Conservation (phyloP, 129 eudicot genomes). For the Oenanthe sinensis region DNA sequence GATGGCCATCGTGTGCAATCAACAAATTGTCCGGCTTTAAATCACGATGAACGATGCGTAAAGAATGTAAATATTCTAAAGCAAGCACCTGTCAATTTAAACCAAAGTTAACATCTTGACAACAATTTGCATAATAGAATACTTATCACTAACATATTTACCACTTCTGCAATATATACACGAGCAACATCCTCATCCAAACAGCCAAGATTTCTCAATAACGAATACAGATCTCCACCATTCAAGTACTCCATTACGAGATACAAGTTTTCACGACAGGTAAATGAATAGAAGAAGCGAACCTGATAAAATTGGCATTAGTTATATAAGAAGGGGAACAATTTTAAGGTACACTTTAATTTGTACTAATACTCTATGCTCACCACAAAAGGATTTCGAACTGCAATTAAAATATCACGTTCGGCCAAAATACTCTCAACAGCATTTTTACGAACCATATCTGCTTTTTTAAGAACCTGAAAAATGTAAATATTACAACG, state of each 20-base stretch:
- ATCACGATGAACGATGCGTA: slow-evolving; percentile 94
- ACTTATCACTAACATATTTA: slow-evolving; percentile 24
- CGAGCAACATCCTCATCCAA: slow-evolving; percentile 97
- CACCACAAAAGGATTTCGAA: slow-evolving; percentile 99
- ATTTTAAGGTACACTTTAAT: background rate
- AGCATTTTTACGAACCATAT: slow-evolving; percentile 93
- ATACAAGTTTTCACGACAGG: slow-evolving; percentile 94
- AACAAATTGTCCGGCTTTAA: slow-evolving; percentile 88
- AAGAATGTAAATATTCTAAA: slow-evolving; percentile 88
- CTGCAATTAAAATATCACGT: slow-evolving; percentile 87
- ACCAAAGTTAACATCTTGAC: slow-evolving; percentile 2
- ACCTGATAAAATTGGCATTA: slow-evolving; percentile 39
- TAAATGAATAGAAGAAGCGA: slow-evolving; percentile 92
- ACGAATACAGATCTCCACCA: slow-evolving; percentile 91
- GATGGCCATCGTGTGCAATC: slow-evolving; percentile 98
- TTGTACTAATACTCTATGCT: slow-evolving; percentile 22
- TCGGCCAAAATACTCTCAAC: slow-evolving; percentile 98
- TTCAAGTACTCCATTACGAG: slow-evolving; percentile 97
- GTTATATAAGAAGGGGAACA: slow-evolving; percentile 18
- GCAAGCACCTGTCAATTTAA: slow-evolving; percentile 75
- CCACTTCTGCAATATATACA: slow-evolving; percentile 95
- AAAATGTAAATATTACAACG: slow-evolving; percentile 1
- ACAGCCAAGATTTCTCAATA: slow-evolving; percentile 92
- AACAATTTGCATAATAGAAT: background rate
- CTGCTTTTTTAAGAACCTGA: slow-evolving; percentile 92